Evolutionary conservation across 2,329 filamentous ascomycete genomes (phyloP), one percentile per base, ranked within the genome.

Genomic region (Pyrenochaeta sp.): DNA sequence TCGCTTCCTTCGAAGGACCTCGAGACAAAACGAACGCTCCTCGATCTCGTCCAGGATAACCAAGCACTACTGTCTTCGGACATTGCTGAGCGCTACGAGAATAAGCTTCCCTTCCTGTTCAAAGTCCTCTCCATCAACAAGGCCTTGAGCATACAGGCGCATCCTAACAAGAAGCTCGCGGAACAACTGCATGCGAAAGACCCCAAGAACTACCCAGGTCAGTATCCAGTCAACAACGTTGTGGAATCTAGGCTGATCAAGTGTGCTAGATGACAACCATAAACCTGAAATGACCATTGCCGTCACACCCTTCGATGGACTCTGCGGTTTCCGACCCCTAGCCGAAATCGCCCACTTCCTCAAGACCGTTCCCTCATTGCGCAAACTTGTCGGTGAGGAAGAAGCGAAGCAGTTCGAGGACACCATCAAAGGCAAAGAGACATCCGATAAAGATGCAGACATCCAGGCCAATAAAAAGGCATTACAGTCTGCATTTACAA

Each of bases 251-350:
- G 19, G 24, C 68, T 72, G 22, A 73, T 40, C 6, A 24, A 39
- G 13, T n/a, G 25, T n/a, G 24, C n/a, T 42, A 67, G 65, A 99
- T 83, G 94, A 98, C 82, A 99, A 99, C 82, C 95, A 99, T 84
- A 99, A 99, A 82, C 95, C 95, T 34, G 95, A 99, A 81, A 99
- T 99, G 95, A 93, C 95, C 62, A 97, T 99, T 77, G 95, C 95
- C 61, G 90, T 99, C 71, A 98, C 95, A 0, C 90, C 92, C 0
- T 99, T 99, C 67, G 94, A 98, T 76, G 95, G 95, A 0, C 86
- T 99, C 34, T 99, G 95, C 72, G 95, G 95, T 34, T 99, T 99
- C 83, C 88, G 95, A 9, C 95, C 95, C 0, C 83, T 97, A 24
- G 83, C 81, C 5, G 93, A 99, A 79, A 95, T 98, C 62, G 84